Evolutionary conservation across 768 basidiomycete species (phyloP), one percentile per base, ranked within the genome.

Genomic region (Phylloporus sp.): DNA sequence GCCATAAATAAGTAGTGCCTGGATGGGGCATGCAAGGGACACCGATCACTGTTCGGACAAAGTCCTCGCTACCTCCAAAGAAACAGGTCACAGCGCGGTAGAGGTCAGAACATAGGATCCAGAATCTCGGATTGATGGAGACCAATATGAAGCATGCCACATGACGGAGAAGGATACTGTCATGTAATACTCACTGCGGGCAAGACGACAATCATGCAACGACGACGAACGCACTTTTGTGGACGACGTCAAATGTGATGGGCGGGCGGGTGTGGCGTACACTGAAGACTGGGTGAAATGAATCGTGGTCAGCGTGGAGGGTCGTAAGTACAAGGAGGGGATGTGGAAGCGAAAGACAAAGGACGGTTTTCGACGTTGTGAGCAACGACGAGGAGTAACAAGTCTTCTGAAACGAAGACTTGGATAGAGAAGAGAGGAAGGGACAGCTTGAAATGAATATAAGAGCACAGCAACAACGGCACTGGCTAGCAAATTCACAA

Each of bases 151-250:
- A 14, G 13, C 24, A 31, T 33, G 29, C 43, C 46, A 58, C 32
- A 32, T 1, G 27, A 43, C 38, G 44, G 44, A 47, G 34, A 22
- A 49, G 48, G 32, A 53, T 37, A 26, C 18, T 6, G 34, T n/a
- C 0, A 18, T 34, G 32, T 13, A 31, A 32, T 44, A 70, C 70
- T 73, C 61, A 73, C 74, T 49, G 51, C 59, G 52, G 61, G 52
- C 52, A 63, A 61, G 61, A 63, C 63, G 54, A 57, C 60, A 48
- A 58, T 67, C 74, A 73, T 74, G 61, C 74, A 67, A 72, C 58
- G 63, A 62, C 38, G 62, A 58, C 53, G 48, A 52, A 35, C 45
- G 56, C 59, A 55, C 46, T 74, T 75, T 75, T 72, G 66, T 73
- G 54, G 58, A 56, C 64, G 61, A 57, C 56, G 62, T 50, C 53